phyloP scores from a whole-genome alignment of 441 rosid species.

The Adansonia grandidieri region DNA sequence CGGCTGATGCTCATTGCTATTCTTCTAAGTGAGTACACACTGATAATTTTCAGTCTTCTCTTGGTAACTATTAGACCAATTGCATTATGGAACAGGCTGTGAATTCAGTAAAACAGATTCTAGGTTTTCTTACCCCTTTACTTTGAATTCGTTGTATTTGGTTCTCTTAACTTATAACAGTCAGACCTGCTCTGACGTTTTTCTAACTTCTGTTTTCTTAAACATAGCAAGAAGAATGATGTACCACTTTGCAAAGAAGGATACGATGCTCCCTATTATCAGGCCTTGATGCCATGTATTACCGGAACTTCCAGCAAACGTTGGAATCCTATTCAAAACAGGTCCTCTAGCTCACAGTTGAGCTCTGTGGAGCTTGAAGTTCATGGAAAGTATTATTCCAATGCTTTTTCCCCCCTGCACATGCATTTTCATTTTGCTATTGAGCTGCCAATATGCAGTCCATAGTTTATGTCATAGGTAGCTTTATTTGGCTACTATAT shows the following conservation, averaged over 20 bases:
- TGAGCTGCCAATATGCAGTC: not conserved
- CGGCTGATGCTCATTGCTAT: constrained; percentile 62
- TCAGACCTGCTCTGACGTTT: constrained; percentile 11
- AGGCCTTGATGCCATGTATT: constrained; percentile 80
- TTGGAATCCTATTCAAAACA: constrained; percentile 87
- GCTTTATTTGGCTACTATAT: constrained; percentile 29
- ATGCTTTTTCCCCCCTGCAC: constrained; percentile 6
- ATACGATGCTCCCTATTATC: constrained; percentile 69
- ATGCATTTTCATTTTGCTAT: constrained; percentile 12
- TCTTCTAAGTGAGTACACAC: constrained; percentile 64
- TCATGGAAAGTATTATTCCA: constrained; percentile 77
- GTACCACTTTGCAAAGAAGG: constrained; percentile 76
- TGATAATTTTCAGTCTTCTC: constrained; percentile 10
- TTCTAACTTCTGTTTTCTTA: constrained; percentile 24
- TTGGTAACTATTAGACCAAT: not conserved
- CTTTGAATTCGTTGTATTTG: not conserved
- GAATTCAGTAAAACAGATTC: not conserved
- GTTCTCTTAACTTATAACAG: not conserved
- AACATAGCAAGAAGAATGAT: constrained; percentile 51
- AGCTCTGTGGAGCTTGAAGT: constrained; percentile 64
- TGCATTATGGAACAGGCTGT: constrained; percentile 4
- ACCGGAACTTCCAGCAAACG: constrained; percentile 78
- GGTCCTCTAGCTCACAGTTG: constrained; percentile 62
- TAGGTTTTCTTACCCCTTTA: not conserved
- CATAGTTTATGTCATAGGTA: not conserved